A percentile compares a stretch with the other conserved stretches of the same genome.
phyloP scores from a whole-genome alignment of 2,329 filamentous ascomycete genomes.

The Bipolaris victoriae region DNA sequence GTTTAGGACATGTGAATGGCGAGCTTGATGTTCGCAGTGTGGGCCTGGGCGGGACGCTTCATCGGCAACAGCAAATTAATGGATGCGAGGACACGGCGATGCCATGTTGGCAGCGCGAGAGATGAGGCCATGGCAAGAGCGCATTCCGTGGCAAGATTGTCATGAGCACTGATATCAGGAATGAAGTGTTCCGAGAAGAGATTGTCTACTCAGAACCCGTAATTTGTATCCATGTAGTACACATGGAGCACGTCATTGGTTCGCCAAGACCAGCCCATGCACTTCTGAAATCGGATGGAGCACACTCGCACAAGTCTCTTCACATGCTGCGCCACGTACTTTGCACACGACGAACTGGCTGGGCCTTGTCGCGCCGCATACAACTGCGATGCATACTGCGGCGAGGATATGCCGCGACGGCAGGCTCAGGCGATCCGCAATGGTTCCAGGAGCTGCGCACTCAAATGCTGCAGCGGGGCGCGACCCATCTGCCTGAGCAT shows the following conservation, averaged over 20 bases:
- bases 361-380: conserved; percentile 16
- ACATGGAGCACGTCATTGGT: conserved; percentile 4
- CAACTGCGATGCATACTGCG: conserved; percentile 21
- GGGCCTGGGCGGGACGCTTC: neutral
- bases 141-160: neutral
- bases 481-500: conserved; percentile 61
- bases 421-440: conserved; percentile 14
- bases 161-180: neutral
- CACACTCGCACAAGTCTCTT: conserved; percentile 1
- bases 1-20: neutral
- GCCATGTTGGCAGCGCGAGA: neutral
- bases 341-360: conserved; percentile 21
- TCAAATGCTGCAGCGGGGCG: conserved; percentile 55
- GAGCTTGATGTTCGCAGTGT: neutral
- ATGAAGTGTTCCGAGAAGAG: neutral
- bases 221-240: neutral
- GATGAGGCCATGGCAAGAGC: neutral
- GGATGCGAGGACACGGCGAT: neutral
- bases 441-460: conserved; percentile 39
- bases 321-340: conserved; percentile 29
- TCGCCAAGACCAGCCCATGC: conserved; percentile 13
- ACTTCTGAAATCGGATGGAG: neutral
- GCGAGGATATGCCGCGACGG: conserved; percentile 25
- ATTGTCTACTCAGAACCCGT: neutral
- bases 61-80: neutral